Evolutionary conservation across 1,139 yeast species (phyloP), one percentile per base, ranked within the genome.

Genomic region (Debaryomyces coudertii): DNA sequence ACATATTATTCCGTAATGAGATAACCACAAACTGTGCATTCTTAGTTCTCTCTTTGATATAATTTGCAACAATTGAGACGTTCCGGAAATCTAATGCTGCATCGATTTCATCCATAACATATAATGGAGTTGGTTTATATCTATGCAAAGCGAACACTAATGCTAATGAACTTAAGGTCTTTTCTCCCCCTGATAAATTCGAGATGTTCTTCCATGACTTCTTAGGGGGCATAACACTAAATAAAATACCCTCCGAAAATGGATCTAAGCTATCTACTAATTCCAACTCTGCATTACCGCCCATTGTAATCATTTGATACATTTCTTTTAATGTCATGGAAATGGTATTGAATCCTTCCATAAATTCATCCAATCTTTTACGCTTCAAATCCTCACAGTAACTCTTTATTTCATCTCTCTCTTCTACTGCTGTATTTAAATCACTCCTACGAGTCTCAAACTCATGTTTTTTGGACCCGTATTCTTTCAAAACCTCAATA

Each of bases 301-400:
- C 99, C 95, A 93, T 90, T 0, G 99, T 95, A 50, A 95, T 93
- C 95, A 93, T 89, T 60, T 92, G 96, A 61, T 95, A 95, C 98
- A 95, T 92, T 59, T 90, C 97, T 64, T 93, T 93, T 52, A 95
- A 77, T 6, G 96, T 88, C 66, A 85, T 76, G 1, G 98, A 90
- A 30, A 95, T 95, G 25, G 83, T 76, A 54, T 85, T 82, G 69
- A 95, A 93, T 0, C 99, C 99, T 52, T 81, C 83, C 96, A 90
- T 90, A 60, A 95, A 95, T 64, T 95, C 97, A 52, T 85, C 90
- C 45, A 87, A 73, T 45, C 99, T 77, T 51, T 79, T 82, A 46
- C 85, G 79, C 60, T 87, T 86, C 54, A 90, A 71, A 24, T 83
- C 85, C 57, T 90, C 96, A 48, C 86, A 79, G 46, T 72, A 70